These are phyloP conservation scores for Golubevia pallescens DNA, from an alignment of 1,284 basidiomycete genomes.

Conservation along the genomic window DNA sequence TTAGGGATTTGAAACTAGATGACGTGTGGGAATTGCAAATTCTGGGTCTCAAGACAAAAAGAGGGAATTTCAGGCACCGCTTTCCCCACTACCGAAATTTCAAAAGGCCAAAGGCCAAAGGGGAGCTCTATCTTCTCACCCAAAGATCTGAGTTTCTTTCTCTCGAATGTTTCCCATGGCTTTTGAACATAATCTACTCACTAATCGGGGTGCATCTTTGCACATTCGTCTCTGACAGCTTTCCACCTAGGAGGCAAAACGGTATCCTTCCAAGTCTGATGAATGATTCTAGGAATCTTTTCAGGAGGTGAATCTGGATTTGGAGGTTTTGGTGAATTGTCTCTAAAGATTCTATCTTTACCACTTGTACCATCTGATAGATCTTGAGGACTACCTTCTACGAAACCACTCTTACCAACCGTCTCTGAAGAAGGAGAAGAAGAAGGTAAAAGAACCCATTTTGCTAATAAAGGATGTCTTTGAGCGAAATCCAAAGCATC, in stretches of 20 bases:
- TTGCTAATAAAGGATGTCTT: conserved; percentile 34
- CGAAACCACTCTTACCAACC: neutral
- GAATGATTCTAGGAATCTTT: conserved; percentile 59
- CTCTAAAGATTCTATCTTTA: conserved; percentile 4
- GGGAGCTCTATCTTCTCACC: too few relatives aligned
- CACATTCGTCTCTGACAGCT: conserved; percentile 49
- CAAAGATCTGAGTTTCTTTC: too few relatives aligned
- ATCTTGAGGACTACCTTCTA: neutral
- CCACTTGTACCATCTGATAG: neutral
- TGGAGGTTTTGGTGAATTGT: conserved; percentile 11
- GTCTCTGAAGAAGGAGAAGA: neutral
- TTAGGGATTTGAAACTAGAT: too few relatives aligned
- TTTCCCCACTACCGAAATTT: too few relatives aligned
- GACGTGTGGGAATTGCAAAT: too few relatives aligned
- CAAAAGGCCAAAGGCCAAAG: too few relatives aligned
- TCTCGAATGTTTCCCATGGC: too few relatives aligned
- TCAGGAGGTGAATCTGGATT: conserved; percentile 29
- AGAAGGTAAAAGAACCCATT: conserved; percentile 15
- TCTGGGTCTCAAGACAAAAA: too few relatives aligned
- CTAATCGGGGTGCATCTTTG: conserved; percentile 58
- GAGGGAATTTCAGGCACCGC: too few relatives aligned
- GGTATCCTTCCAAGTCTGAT: conserved; percentile 62
- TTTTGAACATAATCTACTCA: conserved; percentile 17
- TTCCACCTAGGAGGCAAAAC: conserved; percentile 50
- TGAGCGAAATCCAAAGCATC: conserved; percentile 20